Evolutionary conservation across 257 asterid species (phyloP).

Genomic region (Avicennia marina): DNA sequence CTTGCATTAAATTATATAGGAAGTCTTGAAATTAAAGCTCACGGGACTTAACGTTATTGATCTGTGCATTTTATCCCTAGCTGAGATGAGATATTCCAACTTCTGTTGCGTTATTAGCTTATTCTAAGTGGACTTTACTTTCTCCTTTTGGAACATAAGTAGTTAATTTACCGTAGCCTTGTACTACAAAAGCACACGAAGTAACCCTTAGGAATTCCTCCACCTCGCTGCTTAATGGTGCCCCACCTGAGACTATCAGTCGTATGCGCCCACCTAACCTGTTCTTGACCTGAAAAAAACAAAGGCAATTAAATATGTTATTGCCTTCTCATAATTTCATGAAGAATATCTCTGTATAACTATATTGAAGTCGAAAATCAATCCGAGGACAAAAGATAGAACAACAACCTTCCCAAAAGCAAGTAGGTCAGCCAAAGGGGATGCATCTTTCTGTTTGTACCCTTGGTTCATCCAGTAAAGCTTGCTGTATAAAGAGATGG

Average conservation of each 20-base stretch:
- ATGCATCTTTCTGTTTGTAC: slow-evolving; percentile 81
- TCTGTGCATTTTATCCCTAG: too few relatives aligned
- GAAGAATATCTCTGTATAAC: too few relatives aligned
- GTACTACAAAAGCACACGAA: slow-evolving; percentile 84
- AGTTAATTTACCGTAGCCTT: slow-evolving; percentile 80
- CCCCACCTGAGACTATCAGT: slow-evolving; percentile 89
- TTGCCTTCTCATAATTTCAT: too few relatives aligned
- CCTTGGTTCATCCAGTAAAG: slow-evolving; percentile 89
- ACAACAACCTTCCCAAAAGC: slow-evolving; percentile 86
- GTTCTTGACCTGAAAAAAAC: slow-evolving; percentile 55
- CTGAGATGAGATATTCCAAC: too few relatives aligned
- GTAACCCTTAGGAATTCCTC: slow-evolving; percentile 94
- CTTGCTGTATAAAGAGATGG: too few relatives aligned
- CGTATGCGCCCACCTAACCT: slow-evolving; percentile 93
- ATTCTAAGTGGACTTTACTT: too few relatives aligned
- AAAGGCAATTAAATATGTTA: too few relatives aligned
- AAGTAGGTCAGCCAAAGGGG: slow-evolving; percentile 80
- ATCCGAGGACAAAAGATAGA: not conserved
- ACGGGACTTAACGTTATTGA: too few relatives aligned
- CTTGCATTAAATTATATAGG: too few relatives aligned
- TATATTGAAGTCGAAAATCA: too few relatives aligned
- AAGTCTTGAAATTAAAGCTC: too few relatives aligned
- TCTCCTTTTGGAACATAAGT: not conserved
- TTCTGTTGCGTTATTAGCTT: too few relatives aligned
- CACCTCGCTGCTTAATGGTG: slow-evolving; percentile 81